phyloP scores from a whole-genome alignment of 495 filamentous ascomycete species.

The Emericellopsis terricola region DNA sequence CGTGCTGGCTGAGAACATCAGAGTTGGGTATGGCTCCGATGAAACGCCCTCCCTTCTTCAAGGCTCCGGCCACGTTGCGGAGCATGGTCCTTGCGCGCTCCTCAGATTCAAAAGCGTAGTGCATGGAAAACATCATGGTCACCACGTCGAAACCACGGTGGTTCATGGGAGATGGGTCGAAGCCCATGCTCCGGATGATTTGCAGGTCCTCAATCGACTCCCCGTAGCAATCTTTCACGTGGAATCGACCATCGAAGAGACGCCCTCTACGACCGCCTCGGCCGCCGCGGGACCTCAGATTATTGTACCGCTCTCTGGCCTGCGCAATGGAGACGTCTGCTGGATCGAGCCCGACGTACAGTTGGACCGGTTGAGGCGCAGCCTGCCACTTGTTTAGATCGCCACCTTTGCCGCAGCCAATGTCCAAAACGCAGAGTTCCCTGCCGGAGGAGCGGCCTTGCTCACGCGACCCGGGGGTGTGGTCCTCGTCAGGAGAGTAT shows the following conservation, averaged over 20 bases:
- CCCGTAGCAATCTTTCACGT: constrained; percentile 75
- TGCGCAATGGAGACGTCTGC: constrained; percentile 84
- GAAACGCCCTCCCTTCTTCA: constrained; percentile 89
- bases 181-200: constrained; percentile 67
- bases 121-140: constrained; percentile 98
- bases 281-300: constrained; percentile 44
- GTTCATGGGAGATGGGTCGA: constrained; percentile 43
- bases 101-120: constrained; percentile 93
- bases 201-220: constrained; percentile 60
- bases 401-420: constrained; percentile 93
- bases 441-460: constrained; percentile 29
- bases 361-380: constrained; percentile 62
- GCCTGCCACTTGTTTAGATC: constrained; percentile 92
- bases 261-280: constrained; percentile 35
- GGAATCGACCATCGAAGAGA: constrained; percentile 71
- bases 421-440: constrained; percentile 64
- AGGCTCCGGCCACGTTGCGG: constrained; percentile 67
- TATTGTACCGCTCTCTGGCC: constrained; percentile 62
- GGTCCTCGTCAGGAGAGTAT: constrained; percentile 70
- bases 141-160: constrained; percentile 83
- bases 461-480: constrained; percentile 33
- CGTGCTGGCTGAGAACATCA: constrained; percentile 56
- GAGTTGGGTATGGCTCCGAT: constrained; percentile 88
- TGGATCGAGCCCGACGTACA: constrained; percentile 87
- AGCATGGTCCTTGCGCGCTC: constrained; percentile 81